Evolutionary conservation across 192 early-diverging fungal genomes (phyloP).

Genomic region (Backusella liffmaniae): DNA sequence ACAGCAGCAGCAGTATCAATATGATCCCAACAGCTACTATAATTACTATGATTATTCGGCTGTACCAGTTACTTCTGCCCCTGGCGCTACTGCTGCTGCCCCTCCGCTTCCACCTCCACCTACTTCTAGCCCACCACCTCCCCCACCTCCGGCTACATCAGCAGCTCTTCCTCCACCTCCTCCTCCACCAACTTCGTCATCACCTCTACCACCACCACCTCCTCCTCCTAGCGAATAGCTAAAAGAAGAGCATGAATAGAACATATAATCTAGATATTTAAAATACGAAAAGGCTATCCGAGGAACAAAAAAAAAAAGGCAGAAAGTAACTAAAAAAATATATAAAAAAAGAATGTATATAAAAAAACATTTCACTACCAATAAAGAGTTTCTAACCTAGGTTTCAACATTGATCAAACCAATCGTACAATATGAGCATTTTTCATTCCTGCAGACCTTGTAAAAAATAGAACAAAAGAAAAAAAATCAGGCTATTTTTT

Average conservation of each 20-base stretch:
- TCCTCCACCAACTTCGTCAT: background rate
- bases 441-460: too few relatives aligned
- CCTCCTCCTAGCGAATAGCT: background rate
- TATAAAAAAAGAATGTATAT: background rate
- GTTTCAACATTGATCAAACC: too few relatives aligned
- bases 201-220: background rate
- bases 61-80: background rate
- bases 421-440: too few relatives aligned
- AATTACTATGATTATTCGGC: slow-evolving; percentile 19
- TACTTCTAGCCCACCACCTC: slow-evolving; percentile 8
- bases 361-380: background rate
- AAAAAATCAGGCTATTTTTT: too few relatives aligned
- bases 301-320: background rate
- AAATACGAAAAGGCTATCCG: background rate
- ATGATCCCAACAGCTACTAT: slow-evolving; percentile 21
- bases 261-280: background rate
- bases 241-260: background rate
- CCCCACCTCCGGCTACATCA: background rate
- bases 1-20: slow-evolving; percentile 11
- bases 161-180: slow-evolving; percentile 23
- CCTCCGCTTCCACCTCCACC: background rate
- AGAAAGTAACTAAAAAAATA: slow-evolving; percentile 1
- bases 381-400: background rate
- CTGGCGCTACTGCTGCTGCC: slow-evolving; percentile 7
- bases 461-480: too few relatives aligned